Base-by-base conservation (phyloP, 805 yeast genomes). In the Clavispora santaluciae region DNA sequence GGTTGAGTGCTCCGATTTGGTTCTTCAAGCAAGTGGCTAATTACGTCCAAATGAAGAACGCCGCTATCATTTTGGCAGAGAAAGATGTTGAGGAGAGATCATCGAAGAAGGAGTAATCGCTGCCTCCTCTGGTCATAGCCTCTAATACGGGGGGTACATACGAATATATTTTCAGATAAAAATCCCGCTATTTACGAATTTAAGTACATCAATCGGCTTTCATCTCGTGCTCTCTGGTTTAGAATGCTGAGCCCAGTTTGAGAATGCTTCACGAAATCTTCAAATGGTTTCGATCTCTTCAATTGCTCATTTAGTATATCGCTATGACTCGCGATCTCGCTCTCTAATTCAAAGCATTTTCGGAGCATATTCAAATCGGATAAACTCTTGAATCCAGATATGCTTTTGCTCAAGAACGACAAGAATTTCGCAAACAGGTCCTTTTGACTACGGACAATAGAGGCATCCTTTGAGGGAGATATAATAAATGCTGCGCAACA, bases 21-120 rank as follows among this genome's bases (percentile, higher is more conserved):
- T 60, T 79, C 16, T 86, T 89, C 68, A 93, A 93, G 67, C 99
- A 93, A 69, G 63, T 83, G 43, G 85, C 95, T 48, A 93, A 95
- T 59, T 81, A 87, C 16, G 78, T 93, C 45, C 99, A 93, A 67
- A 66, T 93, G 76, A 74, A 78, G 42, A 81, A 85, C 54, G 99
- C 99, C 10, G 88, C 95, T 10, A 61, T 83, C 26, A 72, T 78
- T 39, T 74, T 93, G 55, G 97, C 97, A 9, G 78, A 74, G 45
- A 57, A 76, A 43, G 99, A 93, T 60, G 86, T 84, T 11, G 73
- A 69, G 39, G 79, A 71, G 11, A 72, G 71, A 38, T 41, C 53
- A 40, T 44, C 51, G 5, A 53, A 54, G 36, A 23, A 18, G 35
- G 26, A 33, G 18, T 33, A 28, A 28, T 4, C 18, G 31, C 31